A percentile compares a stretch with the other conserved stretches of the same genome.
phyloP scores from a whole-genome alignment of 1,284 basidiomycete species.

The Neonothopanus nambi region DNA sequence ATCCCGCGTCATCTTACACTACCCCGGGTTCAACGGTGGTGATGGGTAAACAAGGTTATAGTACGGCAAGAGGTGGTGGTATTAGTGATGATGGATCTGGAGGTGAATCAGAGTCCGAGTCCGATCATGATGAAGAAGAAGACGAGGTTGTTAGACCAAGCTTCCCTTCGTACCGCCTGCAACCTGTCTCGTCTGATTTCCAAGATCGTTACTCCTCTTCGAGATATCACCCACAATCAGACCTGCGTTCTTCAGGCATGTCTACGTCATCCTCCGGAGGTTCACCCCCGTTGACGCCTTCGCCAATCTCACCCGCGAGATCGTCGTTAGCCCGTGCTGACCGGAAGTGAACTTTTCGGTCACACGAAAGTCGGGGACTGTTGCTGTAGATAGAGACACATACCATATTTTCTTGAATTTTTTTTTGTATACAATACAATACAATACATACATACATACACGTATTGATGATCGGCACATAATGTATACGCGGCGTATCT shows the following conservation, averaged over 20 bases:
- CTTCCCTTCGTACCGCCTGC: constrained; percentile 8
- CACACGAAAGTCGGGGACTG: too few relatives aligned
- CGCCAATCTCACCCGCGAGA: background rate
- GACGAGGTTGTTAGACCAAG: constrained; percentile 12
- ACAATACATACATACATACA: too few relatives aligned
- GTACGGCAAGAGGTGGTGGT: too few relatives aligned
- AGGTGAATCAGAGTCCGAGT: constrained; percentile 12
- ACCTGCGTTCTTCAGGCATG: constrained; percentile 10
- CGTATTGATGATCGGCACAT: too few relatives aligned
- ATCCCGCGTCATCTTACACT: background rate
- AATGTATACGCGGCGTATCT: too few relatives aligned
- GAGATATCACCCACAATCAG: constrained; percentile 8
- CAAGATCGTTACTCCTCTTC: constrained; percentile 3
- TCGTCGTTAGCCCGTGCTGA: too few relatives aligned
- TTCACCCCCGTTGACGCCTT: constrained; percentile 2
- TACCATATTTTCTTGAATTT: too few relatives aligned
- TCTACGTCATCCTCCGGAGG: background rate
- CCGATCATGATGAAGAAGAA: constrained; percentile 6
- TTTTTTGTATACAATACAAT: too few relatives aligned
- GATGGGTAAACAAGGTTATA: too few relatives aligned
- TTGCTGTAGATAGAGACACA: too few relatives aligned
- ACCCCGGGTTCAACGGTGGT: background rate
- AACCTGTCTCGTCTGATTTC: constrained; percentile 16
- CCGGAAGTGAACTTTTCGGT: too few relatives aligned
- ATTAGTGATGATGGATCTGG: constrained; percentile 5